Evolutionary conservation across 2,329 filamentous ascomycete genomes (phyloP).

Genomic region (Drechslerella dactyloides): DNA sequence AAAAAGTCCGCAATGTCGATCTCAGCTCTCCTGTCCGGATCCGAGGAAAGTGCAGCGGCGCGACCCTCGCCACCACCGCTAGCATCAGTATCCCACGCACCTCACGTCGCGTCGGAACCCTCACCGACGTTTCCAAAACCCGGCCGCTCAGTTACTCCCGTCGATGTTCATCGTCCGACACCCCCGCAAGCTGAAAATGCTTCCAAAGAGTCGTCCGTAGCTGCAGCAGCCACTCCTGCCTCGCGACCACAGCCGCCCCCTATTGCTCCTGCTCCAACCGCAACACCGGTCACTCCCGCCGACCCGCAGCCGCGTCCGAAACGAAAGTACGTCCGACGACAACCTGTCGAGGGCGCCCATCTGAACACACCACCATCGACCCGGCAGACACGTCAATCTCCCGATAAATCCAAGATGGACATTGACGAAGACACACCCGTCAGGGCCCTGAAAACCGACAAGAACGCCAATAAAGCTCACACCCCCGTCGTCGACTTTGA

Average conservation of each 20-base stretch:
- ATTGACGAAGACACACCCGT: slow-evolving; percentile 44
- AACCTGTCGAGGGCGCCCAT: slow-evolving; percentile 27
- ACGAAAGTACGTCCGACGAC: slow-evolving; percentile 41
- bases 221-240: slow-evolving; percentile 25
- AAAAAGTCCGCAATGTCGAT: slow-evolving; percentile 50
- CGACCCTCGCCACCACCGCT: slow-evolving; percentile 31
- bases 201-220: slow-evolving; percentile 5
- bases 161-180: slow-evolving; percentile 18
- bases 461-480: slow-evolving; percentile 26
- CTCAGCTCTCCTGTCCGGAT: slow-evolving; percentile 36
- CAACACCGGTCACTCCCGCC: slow-evolving; percentile 27
- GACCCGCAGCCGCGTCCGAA: slow-evolving; percentile 41
- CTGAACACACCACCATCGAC: slow-evolving; percentile 28
- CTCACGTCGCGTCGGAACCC: slow-evolving; percentile 37
- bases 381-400: slow-evolving; percentile 43
- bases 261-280: slow-evolving; percentile 12
- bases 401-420: slow-evolving; percentile 39
- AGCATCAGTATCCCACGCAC: slow-evolving; percentile 1
- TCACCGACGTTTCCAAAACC: slow-evolving; percentile 21
- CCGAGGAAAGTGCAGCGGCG: slow-evolving; percentile 31
- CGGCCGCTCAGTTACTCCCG: slow-evolving; percentile 9
- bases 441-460: slow-evolving; percentile 34
- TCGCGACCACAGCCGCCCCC: slow-evolving; percentile 18
- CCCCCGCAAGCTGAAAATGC: slow-evolving; percentile 19
- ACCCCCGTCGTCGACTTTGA: slow-evolving; percentile 43